Base-by-base conservation (phyloP, 2,329 filamentous ascomycete species). In the Lecanicillium sp. region DNA sequence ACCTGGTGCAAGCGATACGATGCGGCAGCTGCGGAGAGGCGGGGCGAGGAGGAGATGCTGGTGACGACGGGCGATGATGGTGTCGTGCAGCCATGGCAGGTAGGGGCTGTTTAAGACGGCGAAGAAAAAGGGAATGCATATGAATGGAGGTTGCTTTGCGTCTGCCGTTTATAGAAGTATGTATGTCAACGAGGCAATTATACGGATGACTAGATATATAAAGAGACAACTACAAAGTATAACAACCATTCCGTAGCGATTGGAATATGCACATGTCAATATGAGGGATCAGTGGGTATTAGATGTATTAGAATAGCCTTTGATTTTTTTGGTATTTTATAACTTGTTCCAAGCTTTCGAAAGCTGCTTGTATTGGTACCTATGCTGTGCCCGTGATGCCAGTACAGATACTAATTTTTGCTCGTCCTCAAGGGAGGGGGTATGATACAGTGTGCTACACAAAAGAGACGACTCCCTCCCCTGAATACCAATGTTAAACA, bases 21-120 rank as follows among this genome's bases (percentile, higher is more conserved):
- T 57, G 69, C 71, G 36, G 81, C 66, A 1, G 61, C 62, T 2
- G 71, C 71, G 55, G 69, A 63, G 45, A 70, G 60, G 39, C 70
- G 60, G 39, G 69, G 71, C 4, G 59, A 68, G 17, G 87, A 95
- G 51, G 90, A 97, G 63, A 83, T 96, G 57, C 68, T 98, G 33
- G 68, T 97, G 15, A 92, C 84, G 13, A 95, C 89, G 1, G 92
- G 90, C 1, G 92, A 98, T 57, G 89, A 97, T 61, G 92, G 92
- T 0, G 71, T 84, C 37, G 84, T 96, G 19, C 82, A 83, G 53
- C 79, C 89, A 2, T 98, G 92, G 90, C 72, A 76, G 46, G 55
- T 87, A n/a, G 22, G 22, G 22, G 22, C 7, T 7, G 7, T 25
- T 11, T 25, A 25, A 11, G 11, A n/a, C n/a, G 22, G 22, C 7